Conservation (phyloP, 805 yeast species). For the Starmerella bacillaris region DNA sequence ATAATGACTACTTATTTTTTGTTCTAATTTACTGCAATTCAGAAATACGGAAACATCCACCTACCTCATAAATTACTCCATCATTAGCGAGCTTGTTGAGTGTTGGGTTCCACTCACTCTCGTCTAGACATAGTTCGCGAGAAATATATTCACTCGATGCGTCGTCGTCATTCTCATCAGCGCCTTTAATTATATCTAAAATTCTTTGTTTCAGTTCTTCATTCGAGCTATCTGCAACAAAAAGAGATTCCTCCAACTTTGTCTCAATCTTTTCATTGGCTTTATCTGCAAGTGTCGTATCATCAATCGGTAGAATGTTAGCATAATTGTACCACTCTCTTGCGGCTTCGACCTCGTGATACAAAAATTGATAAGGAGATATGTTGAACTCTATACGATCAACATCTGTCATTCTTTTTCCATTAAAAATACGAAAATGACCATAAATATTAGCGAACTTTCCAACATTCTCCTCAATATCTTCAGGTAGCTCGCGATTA, state of each 20-base stretch:
- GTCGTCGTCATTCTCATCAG: conserved; percentile 11
- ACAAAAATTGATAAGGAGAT: conserved; percentile 39
- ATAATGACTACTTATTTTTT: no score
- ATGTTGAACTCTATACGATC: conserved; percentile 31
- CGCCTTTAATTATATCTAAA: conserved; percentile 5
- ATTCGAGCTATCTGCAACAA: conserved; percentile 5
- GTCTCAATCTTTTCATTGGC: not conserved
- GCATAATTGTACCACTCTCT: conserved; percentile 27
- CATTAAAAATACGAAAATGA: conserved; percentile 31
- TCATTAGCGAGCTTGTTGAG: conserved; percentile 4
- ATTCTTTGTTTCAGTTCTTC: conserved; percentile 6
- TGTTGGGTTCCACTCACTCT: not conserved
- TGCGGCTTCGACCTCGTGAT: conserved; percentile 44
- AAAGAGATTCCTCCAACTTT: conserved; percentile 3
- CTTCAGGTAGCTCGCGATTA: conserved; percentile 21
- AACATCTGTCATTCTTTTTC: conserved; percentile 34
- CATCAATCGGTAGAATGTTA: conserved; percentile 12
- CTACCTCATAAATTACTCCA: conserved; percentile 9
- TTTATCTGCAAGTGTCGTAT: not conserved
- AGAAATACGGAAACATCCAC: conserved; percentile 4
- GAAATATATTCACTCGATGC: conserved; percentile 9
- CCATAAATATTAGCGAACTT: conserved; percentile 36
- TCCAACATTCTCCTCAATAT: conserved; percentile 22
- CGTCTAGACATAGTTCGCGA: conserved; percentile 6
- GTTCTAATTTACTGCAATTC: conserved; percentile 1